Evolutionary conservation across 768 basidiomycete genomes (phyloP).

Genomic region (Saitozyma podzolica): DNA sequence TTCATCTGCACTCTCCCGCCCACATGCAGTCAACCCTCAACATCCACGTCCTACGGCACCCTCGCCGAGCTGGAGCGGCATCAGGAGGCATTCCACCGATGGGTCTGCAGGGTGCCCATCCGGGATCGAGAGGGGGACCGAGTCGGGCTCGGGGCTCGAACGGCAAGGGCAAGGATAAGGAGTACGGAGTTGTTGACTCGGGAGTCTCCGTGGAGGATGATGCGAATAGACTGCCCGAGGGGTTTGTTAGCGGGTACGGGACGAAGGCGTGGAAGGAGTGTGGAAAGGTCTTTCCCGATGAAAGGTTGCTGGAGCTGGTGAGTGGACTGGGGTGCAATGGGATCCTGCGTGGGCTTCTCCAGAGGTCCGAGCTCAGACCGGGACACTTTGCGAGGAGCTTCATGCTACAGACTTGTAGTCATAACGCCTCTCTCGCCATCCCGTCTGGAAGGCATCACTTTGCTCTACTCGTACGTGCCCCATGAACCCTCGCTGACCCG

Average conservation of each 20-base stretch:
- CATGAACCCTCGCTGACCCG: neutral
- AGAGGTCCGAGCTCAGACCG: too few species aligned
- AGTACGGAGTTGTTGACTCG: neutral
- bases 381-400: too few species aligned
- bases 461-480: too few species aligned
- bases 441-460: neutral
- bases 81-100: conserved; percentile 58
- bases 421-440: neutral
- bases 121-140: conserved; percentile 58
- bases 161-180: neutral
- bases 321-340: conserved; percentile 47
- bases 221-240: conserved; percentile 16
- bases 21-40: conserved; percentile 62
- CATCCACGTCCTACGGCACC: conserved; percentile 65
- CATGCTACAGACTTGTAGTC: too few species aligned
- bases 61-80: conserved; percentile 75
- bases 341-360: too few species aligned
- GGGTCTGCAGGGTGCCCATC: conserved; percentile 78
- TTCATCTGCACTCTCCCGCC: conserved; percentile 73
- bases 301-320: conserved; percentile 73
- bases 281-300: conserved; percentile 81
- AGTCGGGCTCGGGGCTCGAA: neutral
- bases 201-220: neutral
- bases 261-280: conserved; percentile 56
- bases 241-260: conserved; percentile 22